A percentile compares a stretch with the other conserved stretches of the same genome.
phyloP scores from a whole-genome alignment of 805 yeast species.

The Danielia oregonensis region DNA sequence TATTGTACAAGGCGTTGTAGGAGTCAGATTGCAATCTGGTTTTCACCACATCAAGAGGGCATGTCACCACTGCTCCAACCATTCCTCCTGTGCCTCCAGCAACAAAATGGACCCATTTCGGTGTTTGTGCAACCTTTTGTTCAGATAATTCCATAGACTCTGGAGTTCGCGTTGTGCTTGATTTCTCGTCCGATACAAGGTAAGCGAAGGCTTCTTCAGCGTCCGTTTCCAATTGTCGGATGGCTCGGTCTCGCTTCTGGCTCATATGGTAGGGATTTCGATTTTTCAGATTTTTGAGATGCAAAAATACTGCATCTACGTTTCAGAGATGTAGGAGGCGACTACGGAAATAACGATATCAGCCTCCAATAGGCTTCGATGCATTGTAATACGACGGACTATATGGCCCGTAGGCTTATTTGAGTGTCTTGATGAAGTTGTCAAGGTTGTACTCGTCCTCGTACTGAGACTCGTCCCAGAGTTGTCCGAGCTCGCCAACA shows the following conservation, averaged over 20 bases:
- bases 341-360: too few relatives aligned
- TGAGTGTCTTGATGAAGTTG: conserved; percentile 79
- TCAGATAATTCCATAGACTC: conserved; percentile 18
- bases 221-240: conserved; percentile 41
- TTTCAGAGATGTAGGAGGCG: too few relatives aligned
- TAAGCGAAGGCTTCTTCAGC: conserved; percentile 58
- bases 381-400: too few relatives aligned
- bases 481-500: conserved; percentile 81
- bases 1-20: conserved; percentile 55
- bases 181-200: conserved; percentile 70
- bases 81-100: conserved; percentile 95
- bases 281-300: too few relatives aligned
- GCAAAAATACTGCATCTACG: too few relatives aligned
- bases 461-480: conserved; percentile 96
- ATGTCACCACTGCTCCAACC: conserved; percentile 93
- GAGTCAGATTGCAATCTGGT: conserved; percentile 92
- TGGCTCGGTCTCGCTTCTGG: background rate
- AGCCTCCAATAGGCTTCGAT: too few relatives aligned
- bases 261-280: background rate
- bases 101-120: conserved; percentile 72
- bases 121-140: conserved; percentile 13
- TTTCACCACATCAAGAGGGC: conserved; percentile 95
- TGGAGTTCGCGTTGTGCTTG: conserved; percentile 47
- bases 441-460: conserved; percentile 96
- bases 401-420: too few relatives aligned